These are phyloP conservation scores for Didymella sp. DNA, from an alignment of 2,329 filamentous ascomycete genomes.

Conservation along the genomic window DNA sequence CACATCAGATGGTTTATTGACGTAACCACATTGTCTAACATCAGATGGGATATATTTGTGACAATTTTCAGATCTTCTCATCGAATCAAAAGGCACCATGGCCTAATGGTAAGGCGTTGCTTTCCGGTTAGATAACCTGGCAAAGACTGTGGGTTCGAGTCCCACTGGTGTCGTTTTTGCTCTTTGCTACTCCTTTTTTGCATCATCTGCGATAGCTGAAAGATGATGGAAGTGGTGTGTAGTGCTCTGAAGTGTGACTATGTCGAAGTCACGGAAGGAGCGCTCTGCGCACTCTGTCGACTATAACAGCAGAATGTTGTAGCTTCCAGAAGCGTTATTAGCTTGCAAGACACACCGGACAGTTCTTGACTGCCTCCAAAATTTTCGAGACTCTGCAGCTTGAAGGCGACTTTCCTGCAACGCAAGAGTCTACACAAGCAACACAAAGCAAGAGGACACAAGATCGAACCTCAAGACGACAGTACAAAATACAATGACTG, in stretches of 20 bases:
- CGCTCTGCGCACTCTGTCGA: neutral
- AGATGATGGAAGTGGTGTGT: neutral
- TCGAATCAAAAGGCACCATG: constrained; percentile 40
- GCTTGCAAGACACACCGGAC: neutral
- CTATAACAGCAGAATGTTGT: neutral
- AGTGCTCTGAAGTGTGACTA: neutral
- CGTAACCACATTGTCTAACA: too few species aligned
- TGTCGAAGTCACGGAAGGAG: neutral
- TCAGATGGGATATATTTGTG: neutral
- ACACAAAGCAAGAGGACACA: too few species aligned
- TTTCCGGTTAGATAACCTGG: constrained; percentile 48
- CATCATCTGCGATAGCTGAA: neutral
- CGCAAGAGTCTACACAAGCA: neutral
- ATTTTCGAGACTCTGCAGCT: neutral
- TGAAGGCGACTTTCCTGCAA: neutral
- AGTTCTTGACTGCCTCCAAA: neutral
- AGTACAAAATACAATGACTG: too few species aligned
- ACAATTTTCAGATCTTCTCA: neutral
- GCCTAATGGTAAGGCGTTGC: constrained; percentile 56
- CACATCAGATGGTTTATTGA: too few species aligned
- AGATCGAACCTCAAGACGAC: too few species aligned
- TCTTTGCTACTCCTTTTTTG: constrained; percentile 22
- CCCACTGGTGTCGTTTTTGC: constrained; percentile 47
- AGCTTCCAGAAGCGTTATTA: neutral
- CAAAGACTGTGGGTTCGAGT: constrained; percentile 56